Evolutionary conservation across 306 rosid species (phyloP).

Genomic region (Dalbergia oliveri): DNA sequence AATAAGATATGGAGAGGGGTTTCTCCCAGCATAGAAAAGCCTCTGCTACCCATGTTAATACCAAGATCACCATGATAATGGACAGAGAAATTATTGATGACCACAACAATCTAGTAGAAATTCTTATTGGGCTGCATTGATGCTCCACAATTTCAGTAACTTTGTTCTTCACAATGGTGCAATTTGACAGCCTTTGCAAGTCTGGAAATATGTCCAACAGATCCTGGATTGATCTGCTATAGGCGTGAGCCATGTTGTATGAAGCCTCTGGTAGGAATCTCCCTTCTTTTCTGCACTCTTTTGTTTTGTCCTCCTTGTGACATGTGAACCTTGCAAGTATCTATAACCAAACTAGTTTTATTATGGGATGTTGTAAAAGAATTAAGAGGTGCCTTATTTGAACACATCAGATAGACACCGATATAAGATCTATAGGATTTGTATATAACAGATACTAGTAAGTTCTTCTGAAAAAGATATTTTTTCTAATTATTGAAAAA

Average conservation of each 20-base stretch:
- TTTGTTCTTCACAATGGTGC: slow-evolving; percentile 60
- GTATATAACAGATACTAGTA: too few relatives aligned
- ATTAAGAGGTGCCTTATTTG: too few relatives aligned
- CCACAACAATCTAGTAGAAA: slow-evolving; percentile 58
- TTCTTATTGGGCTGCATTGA: slow-evolving; percentile 68
- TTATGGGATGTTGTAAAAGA: not conserved
- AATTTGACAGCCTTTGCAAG: slow-evolving; percentile 61
- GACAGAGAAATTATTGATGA: slow-evolving; percentile 64
- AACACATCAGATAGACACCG: too few relatives aligned
- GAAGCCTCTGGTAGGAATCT: slow-evolving; percentile 53
- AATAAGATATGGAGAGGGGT: slow-evolving; percentile 40
- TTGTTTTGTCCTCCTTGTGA: slow-evolving; percentile 9
- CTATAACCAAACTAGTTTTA: slow-evolving; percentile 39
- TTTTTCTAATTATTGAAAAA: too few relatives aligned
- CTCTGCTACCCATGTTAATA: slow-evolving; percentile 53
- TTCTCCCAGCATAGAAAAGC: slow-evolving; percentile 54
- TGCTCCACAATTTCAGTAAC: slow-evolving; percentile 60
- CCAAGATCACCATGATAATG: slow-evolving; percentile 62
- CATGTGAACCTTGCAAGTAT: slow-evolving; percentile 62
- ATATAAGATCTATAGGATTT: too few relatives aligned
- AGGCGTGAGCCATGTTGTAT: slow-evolving; percentile 71
- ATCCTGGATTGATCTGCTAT: slow-evolving; percentile 65
- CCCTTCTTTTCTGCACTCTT: slow-evolving; percentile 58
- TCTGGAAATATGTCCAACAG: slow-evolving; percentile 70
- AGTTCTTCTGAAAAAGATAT: too few relatives aligned